Evolutionary conservation across 495 filamentous ascomycete species (phyloP).

Genomic region (Trichoderma asperelloides): DNA sequence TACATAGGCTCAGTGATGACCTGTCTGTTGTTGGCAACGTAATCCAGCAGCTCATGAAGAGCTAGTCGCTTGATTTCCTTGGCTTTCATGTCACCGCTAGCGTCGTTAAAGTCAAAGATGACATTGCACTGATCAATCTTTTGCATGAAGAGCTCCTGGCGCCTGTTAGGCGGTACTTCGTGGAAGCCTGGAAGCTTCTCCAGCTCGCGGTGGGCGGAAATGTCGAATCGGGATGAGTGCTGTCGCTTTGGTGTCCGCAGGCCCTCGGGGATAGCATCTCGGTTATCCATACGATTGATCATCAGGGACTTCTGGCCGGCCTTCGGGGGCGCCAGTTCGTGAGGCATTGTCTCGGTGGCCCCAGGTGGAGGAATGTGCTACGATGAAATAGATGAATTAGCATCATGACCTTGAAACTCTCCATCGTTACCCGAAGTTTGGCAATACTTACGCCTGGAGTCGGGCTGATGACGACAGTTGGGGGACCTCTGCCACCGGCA

Average conservation of each 20-base stretch:
- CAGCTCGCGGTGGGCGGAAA: conserved; percentile 90
- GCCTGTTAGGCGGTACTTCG: conserved; percentile 87
- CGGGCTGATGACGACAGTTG: conserved; percentile 92
- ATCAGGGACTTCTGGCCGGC: conserved; percentile 79
- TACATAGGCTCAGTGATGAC: conserved; percentile 99
- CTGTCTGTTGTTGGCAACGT: conserved; percentile 95
- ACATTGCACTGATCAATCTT: conserved; percentile 99
- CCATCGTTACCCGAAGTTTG: neutral
- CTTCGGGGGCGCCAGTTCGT: conserved; percentile 90
- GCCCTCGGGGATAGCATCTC: conserved; percentile 92
- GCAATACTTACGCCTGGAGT: conserved; percentile 73
- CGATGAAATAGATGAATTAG: conserved; percentile 8
- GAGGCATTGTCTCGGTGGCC: conserved; percentile 94
- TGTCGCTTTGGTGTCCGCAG: conserved; percentile 91
- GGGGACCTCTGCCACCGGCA: conserved; percentile 64
- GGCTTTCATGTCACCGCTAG: conserved; percentile 98
- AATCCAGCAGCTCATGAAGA: conserved; percentile 92
- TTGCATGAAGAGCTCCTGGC: conserved; percentile 98
- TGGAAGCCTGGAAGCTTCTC: conserved; percentile 99
- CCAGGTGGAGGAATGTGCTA: conserved; percentile 92
- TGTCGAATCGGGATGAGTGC: conserved; percentile 95
- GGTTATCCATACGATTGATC: conserved; percentile 83
- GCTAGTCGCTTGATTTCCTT: conserved; percentile 99
- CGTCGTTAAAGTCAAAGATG: conserved; percentile 99
- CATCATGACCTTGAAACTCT: conserved; percentile 10